phyloP scores from a whole-genome alignment of 805 yeast genomes.

The Ogataea henricii region DNA sequence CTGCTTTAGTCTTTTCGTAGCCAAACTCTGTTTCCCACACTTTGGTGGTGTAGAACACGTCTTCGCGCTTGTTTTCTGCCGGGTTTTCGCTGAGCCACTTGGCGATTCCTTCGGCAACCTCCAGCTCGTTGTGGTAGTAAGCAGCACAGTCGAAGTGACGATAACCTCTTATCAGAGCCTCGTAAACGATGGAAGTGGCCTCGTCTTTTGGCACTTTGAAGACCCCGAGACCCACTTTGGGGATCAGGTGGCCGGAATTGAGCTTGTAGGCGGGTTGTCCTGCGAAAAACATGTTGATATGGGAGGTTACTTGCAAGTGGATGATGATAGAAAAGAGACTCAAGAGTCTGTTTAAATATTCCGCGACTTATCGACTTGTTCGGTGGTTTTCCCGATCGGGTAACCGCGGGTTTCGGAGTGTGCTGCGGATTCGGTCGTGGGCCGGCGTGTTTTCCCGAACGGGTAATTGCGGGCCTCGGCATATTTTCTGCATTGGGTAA shows the following conservation, averaged over 20 bases:
- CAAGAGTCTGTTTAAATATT: too few relatives aligned
- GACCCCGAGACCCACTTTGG: slow-evolving; percentile 59
- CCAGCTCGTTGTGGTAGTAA: slow-evolving; percentile 63
- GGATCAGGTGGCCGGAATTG: slow-evolving; percentile 54
- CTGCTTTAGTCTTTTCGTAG: slow-evolving; percentile 42
- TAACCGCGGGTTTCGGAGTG: too few relatives aligned
- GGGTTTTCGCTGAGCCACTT: slow-evolving; percentile 39
- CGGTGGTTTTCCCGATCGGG: too few relatives aligned
- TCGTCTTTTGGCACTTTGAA: slow-evolving; percentile 44
- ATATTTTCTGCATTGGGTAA: too few relatives aligned
- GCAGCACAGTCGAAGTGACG: slow-evolving; percentile 77
- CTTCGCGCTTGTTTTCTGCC: slow-evolving; percentile 33
- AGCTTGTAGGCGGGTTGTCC: slow-evolving; percentile 33
- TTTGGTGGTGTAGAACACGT: slow-evolving; percentile 45
- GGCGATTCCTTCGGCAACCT: slow-evolving; percentile 60
- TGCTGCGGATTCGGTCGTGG: too few relatives aligned
- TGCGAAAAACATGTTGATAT: slow-evolving; percentile 4
- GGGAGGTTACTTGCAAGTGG: not conserved
- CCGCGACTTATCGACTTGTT: too few relatives aligned
- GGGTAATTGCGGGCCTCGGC: too few relatives aligned
- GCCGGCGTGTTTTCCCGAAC: not conserved
- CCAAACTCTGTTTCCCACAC: slow-evolving; percentile 34
- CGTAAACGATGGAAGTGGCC: slow-evolving; percentile 48
- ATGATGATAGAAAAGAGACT: not conserved
- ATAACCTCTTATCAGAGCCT: slow-evolving; percentile 66